These are phyloP conservation scores for Xylaria sp. DNA, from an alignment of 2,329 filamentous ascomycete genomes.

Conservation along the genomic window DNA sequence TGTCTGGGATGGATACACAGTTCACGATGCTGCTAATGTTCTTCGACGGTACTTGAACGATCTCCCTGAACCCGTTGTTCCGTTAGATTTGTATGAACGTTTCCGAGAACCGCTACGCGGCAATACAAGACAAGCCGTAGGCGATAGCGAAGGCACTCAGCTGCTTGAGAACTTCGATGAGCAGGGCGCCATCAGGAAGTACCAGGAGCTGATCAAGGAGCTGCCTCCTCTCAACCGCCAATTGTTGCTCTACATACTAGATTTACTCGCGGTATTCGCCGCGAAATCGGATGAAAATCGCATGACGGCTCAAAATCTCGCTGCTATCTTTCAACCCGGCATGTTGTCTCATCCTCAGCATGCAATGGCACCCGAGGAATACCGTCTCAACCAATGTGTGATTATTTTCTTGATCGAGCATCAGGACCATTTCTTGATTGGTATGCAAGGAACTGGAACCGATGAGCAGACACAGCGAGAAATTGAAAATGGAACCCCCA, in stretches of 20 bases:
- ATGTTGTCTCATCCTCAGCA: constrained; percentile 94
- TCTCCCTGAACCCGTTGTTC: constrained; percentile 95
- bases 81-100: constrained; percentile 88
- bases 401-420: constrained; percentile 98
- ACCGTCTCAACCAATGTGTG: constrained; percentile 94
- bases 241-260: constrained; percentile 92
- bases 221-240: constrained; percentile 93
- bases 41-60: constrained; percentile 95
- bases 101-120: constrained; percentile 86
- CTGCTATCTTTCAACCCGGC: constrained; percentile 97
- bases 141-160: constrained; percentile 74
- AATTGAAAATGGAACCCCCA: constrained; percentile 75
- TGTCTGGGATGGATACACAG: constrained; percentile 96
- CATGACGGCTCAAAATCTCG: constrained; percentile 94
- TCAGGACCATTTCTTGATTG: constrained; percentile 97
- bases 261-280: constrained; percentile 94
- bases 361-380: constrained; percentile 95
- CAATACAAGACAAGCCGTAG: constrained; percentile 77
- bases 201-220: constrained; percentile 91
- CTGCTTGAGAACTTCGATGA: constrained; percentile 80
- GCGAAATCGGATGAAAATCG: constrained; percentile 97
- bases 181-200: constrained; percentile 79
- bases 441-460: constrained; percentile 99
- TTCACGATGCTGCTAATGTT: constrained; percentile 98
- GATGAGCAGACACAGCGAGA: constrained; percentile 78